Evolutionary conservation across 2,329 filamentous ascomycete genomes (phyloP).

Genomic region (Fusarium nematophilum): DNA sequence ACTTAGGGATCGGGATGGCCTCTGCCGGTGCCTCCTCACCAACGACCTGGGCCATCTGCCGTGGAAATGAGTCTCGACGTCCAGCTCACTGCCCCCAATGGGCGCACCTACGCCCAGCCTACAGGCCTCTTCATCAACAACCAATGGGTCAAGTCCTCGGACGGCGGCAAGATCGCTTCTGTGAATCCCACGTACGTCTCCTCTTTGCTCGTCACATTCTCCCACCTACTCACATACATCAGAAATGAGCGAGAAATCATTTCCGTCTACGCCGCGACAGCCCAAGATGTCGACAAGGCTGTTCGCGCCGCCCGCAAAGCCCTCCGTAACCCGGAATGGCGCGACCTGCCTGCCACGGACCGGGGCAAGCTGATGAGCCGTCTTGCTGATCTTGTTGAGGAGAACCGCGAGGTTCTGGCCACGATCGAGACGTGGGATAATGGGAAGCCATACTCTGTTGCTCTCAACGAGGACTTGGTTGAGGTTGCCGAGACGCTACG

Average conservation of each 20-base stretch:
- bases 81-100: conserved; percentile 63
- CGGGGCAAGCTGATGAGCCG: conserved; percentile 77
- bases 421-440: conserved; percentile 84
- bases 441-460: conserved; percentile 72
- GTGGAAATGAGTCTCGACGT: conserved; percentile 37
- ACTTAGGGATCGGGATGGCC: too few relatives aligned
- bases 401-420: conserved; percentile 64
- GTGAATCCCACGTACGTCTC: conserved; percentile 63
- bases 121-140: conserved; percentile 83
- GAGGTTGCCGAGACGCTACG: conserved; percentile 62
- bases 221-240: too few relatives aligned
- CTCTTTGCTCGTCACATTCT: too few relatives aligned
- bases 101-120: conserved; percentile 73
- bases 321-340: conserved; percentile 75
- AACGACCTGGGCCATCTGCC: neutral
- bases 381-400: conserved; percentile 76
- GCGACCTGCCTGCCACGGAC: conserved; percentile 72
- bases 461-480: conserved; percentile 73
- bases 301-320: conserved; percentile 69
- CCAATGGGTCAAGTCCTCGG: conserved; percentile 73
- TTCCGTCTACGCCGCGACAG: conserved; percentile 46
- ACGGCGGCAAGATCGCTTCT: conserved; percentile 65
- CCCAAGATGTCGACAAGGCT: conserved; percentile 48
- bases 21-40: conserved; percentile 10
- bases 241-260: conserved; percentile 49